Percentiles rank a stretch among this genome's conserved stretches.
Conservation (phyloP, 495 filamentous ascomycete species). For the Penicillium herquei region DNA sequence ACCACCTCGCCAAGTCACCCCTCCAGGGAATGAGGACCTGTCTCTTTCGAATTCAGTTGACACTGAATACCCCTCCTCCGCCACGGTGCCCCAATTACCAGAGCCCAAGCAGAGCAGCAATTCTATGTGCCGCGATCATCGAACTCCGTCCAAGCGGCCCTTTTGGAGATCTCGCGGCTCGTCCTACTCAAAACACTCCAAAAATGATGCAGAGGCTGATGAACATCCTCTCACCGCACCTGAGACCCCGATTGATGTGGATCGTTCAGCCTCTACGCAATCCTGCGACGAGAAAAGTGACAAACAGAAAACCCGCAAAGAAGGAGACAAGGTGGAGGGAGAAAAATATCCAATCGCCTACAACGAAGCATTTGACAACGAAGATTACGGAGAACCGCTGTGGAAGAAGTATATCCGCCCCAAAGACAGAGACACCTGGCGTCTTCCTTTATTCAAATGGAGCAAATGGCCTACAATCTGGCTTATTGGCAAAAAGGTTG, state of each 20-base stretch:
- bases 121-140: conserved; percentile 6
- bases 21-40: conserved; percentile 1
- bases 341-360: conserved; percentile 70
- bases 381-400: conserved; percentile 60
- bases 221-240: conserved; percentile 40
- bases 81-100: conserved; percentile 3
- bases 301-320: conserved; percentile 24
- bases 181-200: conserved; percentile 19
- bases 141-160: conserved; percentile 32
- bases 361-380: conserved; percentile 63
- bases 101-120: background rate
- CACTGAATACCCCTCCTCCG: background rate
- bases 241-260: conserved; percentile 25
- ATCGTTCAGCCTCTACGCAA: background rate
- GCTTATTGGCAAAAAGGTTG: conserved; percentile 83
- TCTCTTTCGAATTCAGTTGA: background rate
- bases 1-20: conserved; percentile 1
- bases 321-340: conserved; percentile 38
- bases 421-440: conserved; percentile 82
- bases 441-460: conserved; percentile 73
- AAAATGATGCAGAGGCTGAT: conserved; percentile 32
- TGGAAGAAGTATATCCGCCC: conserved; percentile 82
- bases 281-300: conserved; percentile 21
- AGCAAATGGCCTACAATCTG: conserved; percentile 83
- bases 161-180: conserved; percentile 46